A percentile compares a stretch with the other conserved stretches of the same genome.
Conservation (phyloP, 805 yeast genomes). For the Hanseniaspora meyeri region DNA sequence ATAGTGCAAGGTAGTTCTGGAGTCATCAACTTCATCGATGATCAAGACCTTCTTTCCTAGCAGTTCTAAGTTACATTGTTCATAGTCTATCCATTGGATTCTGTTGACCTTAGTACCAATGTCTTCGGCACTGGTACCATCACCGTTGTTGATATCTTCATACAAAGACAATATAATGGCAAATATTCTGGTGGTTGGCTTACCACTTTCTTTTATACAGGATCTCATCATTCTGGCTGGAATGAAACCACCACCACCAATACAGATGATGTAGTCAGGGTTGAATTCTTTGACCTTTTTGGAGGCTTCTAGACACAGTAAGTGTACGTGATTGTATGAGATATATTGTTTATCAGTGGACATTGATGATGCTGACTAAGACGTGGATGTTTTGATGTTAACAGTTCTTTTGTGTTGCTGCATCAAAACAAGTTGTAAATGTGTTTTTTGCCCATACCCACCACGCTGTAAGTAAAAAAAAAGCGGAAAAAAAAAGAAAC, state of each 20-base stretch:
- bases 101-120: conserved; percentile 60
- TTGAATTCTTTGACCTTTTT: conserved; percentile 54
- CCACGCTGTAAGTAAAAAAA: too few relatives aligned
- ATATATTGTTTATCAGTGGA: conserved; percentile 49
- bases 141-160: conserved; percentile 56
- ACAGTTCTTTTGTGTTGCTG: too few relatives aligned
- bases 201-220: conserved; percentile 75
- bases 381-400: too few relatives aligned
- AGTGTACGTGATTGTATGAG: conserved; percentile 71
- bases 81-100: conserved; percentile 75
- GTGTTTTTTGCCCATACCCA: neutral
- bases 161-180: conserved; percentile 87
- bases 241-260: conserved; percentile 96
- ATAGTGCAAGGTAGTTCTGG: conserved; percentile 72
- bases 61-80: conserved; percentile 44
- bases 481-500: neutral
- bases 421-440: neutral
- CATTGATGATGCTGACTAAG: neutral
- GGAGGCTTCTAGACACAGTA: conserved; percentile 53
- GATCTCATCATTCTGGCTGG: conserved; percentile 95
- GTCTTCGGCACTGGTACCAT: conserved; percentile 42
- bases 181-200: conserved; percentile 83
- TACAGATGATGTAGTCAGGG: conserved; percentile 86
- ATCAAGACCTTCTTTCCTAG: conserved; percentile 61
- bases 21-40: conserved; percentile 78